These are phyloP conservation scores for Wickerhamomyces hampshirensis DNA, from an alignment of 805 yeast species.

Conservation along the genomic window DNA sequence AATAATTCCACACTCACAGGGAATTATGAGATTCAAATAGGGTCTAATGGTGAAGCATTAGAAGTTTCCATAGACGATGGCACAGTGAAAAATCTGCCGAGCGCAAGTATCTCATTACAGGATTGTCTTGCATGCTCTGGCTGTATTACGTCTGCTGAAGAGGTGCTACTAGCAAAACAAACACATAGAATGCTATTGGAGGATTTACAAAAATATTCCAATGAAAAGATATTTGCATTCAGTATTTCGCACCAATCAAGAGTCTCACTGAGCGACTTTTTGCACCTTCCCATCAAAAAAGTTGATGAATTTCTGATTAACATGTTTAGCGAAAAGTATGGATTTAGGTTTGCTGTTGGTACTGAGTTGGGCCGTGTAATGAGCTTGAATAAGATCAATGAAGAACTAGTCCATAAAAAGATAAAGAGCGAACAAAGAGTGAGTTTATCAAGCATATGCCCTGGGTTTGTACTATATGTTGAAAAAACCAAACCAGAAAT, in stretches of 20 bases:
- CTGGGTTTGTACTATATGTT: slow-evolving; percentile 95
- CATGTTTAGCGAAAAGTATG: slow-evolving; percentile 55
- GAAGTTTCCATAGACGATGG: slow-evolving; percentile 64
- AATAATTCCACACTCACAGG: slow-evolving; percentile 17
- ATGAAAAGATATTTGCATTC: slow-evolving; percentile 51
- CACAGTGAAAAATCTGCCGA: slow-evolving; percentile 42
- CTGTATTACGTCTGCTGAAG: slow-evolving; percentile 97
- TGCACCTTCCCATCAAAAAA: slow-evolving; percentile 42
- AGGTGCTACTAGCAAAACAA: slow-evolving; percentile 84
- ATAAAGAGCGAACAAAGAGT: slow-evolving; percentile 2
- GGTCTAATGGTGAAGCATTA: slow-evolving; percentile 51
- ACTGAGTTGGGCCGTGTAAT: slow-evolving; percentile 76
- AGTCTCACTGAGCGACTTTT: slow-evolving; percentile 73
- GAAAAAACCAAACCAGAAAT: slow-evolving; percentile 93
- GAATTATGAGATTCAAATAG: slow-evolving; percentile 51
- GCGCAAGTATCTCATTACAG: slow-evolving; percentile 83
- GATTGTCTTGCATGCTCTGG: slow-evolving; percentile 98
- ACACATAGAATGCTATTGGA: slow-evolving; percentile 75
- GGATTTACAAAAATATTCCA: slow-evolving; percentile 38
- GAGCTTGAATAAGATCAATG: slow-evolving; percentile 48
- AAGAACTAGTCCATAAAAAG: slow-evolving; percentile 28
- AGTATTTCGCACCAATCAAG: slow-evolving; percentile 85
- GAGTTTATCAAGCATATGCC: slow-evolving; percentile 68
- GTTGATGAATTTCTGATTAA: slow-evolving; percentile 59
- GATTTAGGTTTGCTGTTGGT: slow-evolving; percentile 75